Percentiles rank a stretch among this genome's conserved stretches.
phyloP scores from a whole-genome alignment of 768 basidiomycete species.

The Suillus subalutaceus region DNA sequence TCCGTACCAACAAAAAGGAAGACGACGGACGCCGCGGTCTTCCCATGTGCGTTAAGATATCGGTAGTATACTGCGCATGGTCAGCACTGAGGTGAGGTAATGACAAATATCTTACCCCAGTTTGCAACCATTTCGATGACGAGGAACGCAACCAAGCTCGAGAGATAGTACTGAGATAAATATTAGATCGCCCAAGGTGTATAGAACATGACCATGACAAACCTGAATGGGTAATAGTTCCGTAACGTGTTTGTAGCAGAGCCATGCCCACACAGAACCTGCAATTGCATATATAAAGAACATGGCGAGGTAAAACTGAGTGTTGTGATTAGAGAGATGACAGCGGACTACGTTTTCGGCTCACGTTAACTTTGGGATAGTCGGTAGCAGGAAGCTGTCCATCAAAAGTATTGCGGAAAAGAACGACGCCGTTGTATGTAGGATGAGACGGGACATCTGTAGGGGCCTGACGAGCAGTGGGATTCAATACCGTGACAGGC shows the following conservation, averaged over 20 bases:
- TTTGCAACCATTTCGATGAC: slow-evolving; percentile 94
- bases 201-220: slow-evolving; percentile 23
- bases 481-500: slow-evolving; percentile 78
- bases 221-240: slow-evolving; percentile 92
- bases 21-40: slow-evolving; percentile 71
- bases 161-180: slow-evolving; percentile 77
- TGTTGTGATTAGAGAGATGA: slow-evolving; percentile 6
- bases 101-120: slow-evolving; percentile 59
- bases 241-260: slow-evolving; percentile 78
- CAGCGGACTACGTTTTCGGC: slow-evolving; percentile 27
- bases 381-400: slow-evolving; percentile 91
- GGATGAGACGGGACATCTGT: slow-evolving; percentile 71
- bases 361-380: slow-evolving; percentile 94
- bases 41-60: slow-evolving; percentile 89
- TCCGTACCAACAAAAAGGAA: slow-evolving; percentile 89
- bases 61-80: slow-evolving; percentile 77
- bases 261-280: slow-evolving; percentile 76
- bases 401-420: slow-evolving; percentile 87
- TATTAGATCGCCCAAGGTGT: slow-evolving; percentile 10
- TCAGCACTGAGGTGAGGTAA: slow-evolving; percentile 14
- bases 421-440: slow-evolving; percentile 73
- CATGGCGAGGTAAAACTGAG: slow-evolving; percentile 86
- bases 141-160: slow-evolving; percentile 82
- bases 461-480: slow-evolving; percentile 38
- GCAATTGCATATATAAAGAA: slow-evolving; percentile 76